phyloP scores from a whole-genome alignment of 73 alveolate genomes.

The Uronychia binucleata region DNA sequence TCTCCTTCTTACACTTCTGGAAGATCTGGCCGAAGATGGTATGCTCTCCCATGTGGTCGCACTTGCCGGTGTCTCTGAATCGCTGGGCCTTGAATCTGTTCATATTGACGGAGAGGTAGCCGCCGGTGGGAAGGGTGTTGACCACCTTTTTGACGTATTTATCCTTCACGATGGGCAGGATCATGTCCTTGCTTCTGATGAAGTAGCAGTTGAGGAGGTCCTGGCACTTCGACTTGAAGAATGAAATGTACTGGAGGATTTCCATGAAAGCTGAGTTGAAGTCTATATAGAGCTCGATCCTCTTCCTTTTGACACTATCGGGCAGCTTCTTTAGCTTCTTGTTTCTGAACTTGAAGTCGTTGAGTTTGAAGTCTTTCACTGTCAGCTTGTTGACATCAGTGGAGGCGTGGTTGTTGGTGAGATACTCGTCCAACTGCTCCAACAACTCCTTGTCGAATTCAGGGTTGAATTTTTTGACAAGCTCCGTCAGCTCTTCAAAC shows the following conservation, averaged over 20 bases:
- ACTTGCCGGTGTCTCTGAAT: slow-evolving; percentile 57
- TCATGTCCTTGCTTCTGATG: slow-evolving; percentile 42
- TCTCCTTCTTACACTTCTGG: slow-evolving; percentile 4
- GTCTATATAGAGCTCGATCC: slow-evolving; percentile 25
- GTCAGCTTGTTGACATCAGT: slow-evolving; percentile 2
- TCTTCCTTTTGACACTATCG: slow-evolving; percentile 34
- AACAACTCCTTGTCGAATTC: slow-evolving; percentile 40
- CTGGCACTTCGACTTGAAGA: not conserved
- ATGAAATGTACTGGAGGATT: slow-evolving; percentile 4
- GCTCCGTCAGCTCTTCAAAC: slow-evolving; percentile 26
- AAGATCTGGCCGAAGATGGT: slow-evolving; percentile 71
- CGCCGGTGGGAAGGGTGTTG: slow-evolving; percentile 12
- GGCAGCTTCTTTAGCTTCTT: slow-evolving; percentile 44
- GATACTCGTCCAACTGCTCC: slow-evolving; percentile 23
- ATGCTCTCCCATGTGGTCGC: slow-evolving; percentile 67
- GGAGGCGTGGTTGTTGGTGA: not conserved
- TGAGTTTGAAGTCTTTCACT: slow-evolving; percentile 17
- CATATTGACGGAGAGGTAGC: not conserved
- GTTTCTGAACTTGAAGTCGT: slow-evolving; percentile 31
- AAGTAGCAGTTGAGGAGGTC: slow-evolving; percentile 36
- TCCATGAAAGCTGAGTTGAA: slow-evolving; percentile 37
- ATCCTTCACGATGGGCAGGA: slow-evolving; percentile 43
- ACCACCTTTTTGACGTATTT: slow-evolving; percentile 13
- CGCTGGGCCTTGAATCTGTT: slow-evolving; percentile 68
- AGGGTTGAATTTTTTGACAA: slow-evolving; percentile 9